Base-by-base conservation (phyloP, 2,329 filamentous ascomycete species). In the Alternaria brassicicola region DNA sequence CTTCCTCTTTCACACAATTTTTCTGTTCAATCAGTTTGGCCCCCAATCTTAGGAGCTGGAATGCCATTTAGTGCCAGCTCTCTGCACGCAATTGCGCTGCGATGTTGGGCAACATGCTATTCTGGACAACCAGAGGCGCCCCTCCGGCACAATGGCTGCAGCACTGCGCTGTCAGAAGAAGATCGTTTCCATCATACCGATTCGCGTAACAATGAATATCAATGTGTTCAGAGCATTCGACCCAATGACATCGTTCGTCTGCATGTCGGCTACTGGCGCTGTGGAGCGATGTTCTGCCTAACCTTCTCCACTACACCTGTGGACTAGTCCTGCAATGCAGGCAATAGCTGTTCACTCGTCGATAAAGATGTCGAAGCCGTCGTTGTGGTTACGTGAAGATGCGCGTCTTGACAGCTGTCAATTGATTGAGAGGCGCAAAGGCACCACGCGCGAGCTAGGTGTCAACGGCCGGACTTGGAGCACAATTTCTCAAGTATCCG, bases 391-490 rank as follows among this genome's bases (percentile, higher is more conserved):
- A n/a, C 19, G 23, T 21, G 55, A 54, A 26, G 25, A 36, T 19
- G 30, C 25, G 49, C 36, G 30, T 39, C 43, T 54, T 39, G 45
- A 47, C 58, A 61, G 47, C 55, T 61, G 56, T 62, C 59, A 56
- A 56, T 31, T 52, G 42, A 48, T 59, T 64, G 62, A 56, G 41
- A 46, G 48, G 39, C 55, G 52, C 15, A 57, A 46, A 28, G 50
- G 56, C 67, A 62, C 65, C 52, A 65, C 69, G 64, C 67, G 64
- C 33, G 43, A 46, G 46, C 65, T 52, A 70, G 66, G 70, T 66
- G 69, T 54, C 67, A 67, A 57, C 52, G 10, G 51, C 57, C 41
- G 21, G 33, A 47, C 46, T 23, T 17, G 12, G 15, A 56, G 17
- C 10, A 33, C 30, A 9, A 46, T 6, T 3, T 30, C 4, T 31